phyloP scores from a whole-genome alignment of 2,329 filamentous ascomycete genomes.

The Colletotrichum cordylinicola region DNA sequence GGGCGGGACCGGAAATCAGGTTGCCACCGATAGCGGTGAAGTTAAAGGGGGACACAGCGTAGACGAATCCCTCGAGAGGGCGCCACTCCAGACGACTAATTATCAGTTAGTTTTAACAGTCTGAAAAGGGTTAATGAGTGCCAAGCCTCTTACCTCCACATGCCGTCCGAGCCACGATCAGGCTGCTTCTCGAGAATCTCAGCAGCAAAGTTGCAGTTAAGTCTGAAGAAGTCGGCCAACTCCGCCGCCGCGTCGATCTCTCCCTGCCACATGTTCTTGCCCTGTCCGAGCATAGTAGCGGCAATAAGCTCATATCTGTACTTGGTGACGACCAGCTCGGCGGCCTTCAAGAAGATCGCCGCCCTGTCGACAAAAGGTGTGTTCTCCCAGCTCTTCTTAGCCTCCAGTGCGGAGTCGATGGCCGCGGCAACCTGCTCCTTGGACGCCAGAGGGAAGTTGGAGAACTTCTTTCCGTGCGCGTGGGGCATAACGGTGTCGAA shows the following conservation, averaged over 20 bases:
- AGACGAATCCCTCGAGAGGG: conserved; percentile 47
- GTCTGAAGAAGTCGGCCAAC: conserved; percentile 41
- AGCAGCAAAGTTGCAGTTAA: conserved; percentile 33
- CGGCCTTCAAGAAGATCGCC: conserved; percentile 39
- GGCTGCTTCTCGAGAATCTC: conserved; percentile 43
- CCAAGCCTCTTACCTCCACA: conserved; percentile 31
- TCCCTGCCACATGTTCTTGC: conserved; percentile 45
- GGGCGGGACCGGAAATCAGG: conserved; percentile 37
- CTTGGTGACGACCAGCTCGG: conserved; percentile 32
- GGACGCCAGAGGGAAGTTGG: conserved; percentile 37
- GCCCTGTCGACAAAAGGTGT: conserved; percentile 38
- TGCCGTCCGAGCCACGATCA: conserved; percentile 31
- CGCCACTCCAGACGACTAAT: conserved; percentile 37
- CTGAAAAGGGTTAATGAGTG: background rate
- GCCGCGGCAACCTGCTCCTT: conserved; percentile 34
- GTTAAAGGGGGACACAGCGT: conserved; percentile 47
- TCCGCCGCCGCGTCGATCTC: conserved; percentile 42
- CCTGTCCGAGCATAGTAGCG: conserved; percentile 46
- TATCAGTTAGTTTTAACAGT: background rate
- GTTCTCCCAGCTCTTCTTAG: conserved; percentile 36
- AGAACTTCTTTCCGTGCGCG: conserved; percentile 38
- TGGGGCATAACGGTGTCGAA: conserved; percentile 38
- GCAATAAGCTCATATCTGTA: conserved; percentile 38
- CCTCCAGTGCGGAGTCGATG: conserved; percentile 35
- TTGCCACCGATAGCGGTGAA: conserved; percentile 46